Conservation (phyloP, 768 basidiomycete species). For the Kwoniella bestiolae region DNA sequence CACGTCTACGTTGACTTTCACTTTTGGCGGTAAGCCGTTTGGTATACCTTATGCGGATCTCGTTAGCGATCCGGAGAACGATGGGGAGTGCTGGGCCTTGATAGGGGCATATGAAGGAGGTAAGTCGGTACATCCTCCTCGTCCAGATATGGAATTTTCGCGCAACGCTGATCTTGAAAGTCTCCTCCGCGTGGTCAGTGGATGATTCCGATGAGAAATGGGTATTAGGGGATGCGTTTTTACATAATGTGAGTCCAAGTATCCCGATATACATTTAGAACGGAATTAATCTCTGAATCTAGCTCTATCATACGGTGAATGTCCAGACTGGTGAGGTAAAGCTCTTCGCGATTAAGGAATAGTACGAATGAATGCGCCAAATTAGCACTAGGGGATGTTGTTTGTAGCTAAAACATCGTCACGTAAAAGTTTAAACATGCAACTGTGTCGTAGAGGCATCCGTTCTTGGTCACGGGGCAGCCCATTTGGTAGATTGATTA, state of each 20-base stretch:
- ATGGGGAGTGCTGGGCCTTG: slow-evolving; percentile 11
- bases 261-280: background rate
- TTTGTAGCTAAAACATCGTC: too few species aligned
- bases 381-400: too few species aligned
- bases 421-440: too few species aligned
- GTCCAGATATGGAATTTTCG: too few species aligned
- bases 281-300: background rate
- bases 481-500: too few species aligned
- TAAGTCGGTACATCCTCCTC: background rate
- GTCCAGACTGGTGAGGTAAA: slow-evolving; percentile 1
- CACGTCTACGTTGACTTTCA: background rate
- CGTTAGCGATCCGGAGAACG: slow-evolving; percentile 1
- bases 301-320: slow-evolving; percentile 3
- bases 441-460: too few species aligned
- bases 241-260: slow-evolving; percentile 4
- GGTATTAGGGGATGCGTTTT: slow-evolving; percentile 4
- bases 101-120: slow-evolving; percentile 2
- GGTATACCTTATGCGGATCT: slow-evolving; percentile 1
- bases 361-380: too few species aligned
- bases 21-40: background rate
- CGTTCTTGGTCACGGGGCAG: too few species aligned
- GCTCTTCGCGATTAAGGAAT: background rate
- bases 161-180: too few species aligned
- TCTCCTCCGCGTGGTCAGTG: background rate
- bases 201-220: slow-evolving; percentile 5